Evolutionary conservation across 2,329 filamentous ascomycete species (phyloP), one percentile per base, ranked within the genome.

Genomic region (Dothiorella sarmentorum): DNA sequence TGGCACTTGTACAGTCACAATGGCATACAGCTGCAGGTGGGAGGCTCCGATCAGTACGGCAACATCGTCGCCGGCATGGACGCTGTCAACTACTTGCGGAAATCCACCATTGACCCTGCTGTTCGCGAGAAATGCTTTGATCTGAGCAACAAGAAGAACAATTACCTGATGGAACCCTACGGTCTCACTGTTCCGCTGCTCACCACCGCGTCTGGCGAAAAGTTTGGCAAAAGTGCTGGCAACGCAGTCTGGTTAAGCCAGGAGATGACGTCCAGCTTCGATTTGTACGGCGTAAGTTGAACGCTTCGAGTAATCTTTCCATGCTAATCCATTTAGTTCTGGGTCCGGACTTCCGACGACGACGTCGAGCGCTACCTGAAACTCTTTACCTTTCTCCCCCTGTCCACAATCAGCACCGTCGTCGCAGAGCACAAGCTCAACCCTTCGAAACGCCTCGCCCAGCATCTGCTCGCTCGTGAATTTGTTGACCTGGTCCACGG

Each of bases 21-120:
- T 53, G 80, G 82, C 47, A 80, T 91, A 9, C 87, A 92, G 69
- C 83, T 97, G 70, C 91, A 99, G 75, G 90, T 99, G 55, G 94
- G 94, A 60, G 94, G 94, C 37, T 91, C 91, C 6, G 94, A 99
- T 70, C 94, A 99, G 75, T 97, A 88, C 70, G 94, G 94, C 62
- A 99, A 99, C 74, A 97, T 99, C 63, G 83, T 95, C 26, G 86
- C 92, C 11, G 94, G 94, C 49, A 87, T 94, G 68, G 90, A 97
- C 61, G 84, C 89, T 2, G 83, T 97, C 66, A 93, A 92, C 72
- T 80, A 86, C 57, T 85, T 93, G 82, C 87, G 56, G 81, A 82
- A 40, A 76, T 73, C 47, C 80, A 86, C 60, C 77, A 81, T 7
- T 0, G 58, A 59, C 10, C 58, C 58, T 15, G 38, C 17, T 1